Evolutionary conservation across 805 yeast species (phyloP).

Genomic region (Starmerella scarabaei): DNA sequence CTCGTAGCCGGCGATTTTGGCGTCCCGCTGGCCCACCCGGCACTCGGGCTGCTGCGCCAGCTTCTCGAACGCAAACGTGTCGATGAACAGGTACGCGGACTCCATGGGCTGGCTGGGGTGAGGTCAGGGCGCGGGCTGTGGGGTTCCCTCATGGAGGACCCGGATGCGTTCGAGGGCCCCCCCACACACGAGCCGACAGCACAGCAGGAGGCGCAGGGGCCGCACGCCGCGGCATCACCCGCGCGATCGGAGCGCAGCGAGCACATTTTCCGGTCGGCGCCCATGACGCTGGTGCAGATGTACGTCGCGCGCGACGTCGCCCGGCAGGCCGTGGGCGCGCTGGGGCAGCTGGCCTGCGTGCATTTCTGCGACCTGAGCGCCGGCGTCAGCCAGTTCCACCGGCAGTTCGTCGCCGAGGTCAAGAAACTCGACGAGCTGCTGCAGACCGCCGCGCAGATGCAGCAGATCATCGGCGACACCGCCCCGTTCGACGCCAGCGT

Average conservation of each 20-base stretch:
- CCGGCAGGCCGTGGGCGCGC: conserved; percentile 64
- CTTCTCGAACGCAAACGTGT: conserved; percentile 21
- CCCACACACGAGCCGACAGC: no score
- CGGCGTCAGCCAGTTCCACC: conserved; percentile 66
- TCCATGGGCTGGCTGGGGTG: no score
- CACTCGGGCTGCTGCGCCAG: conserved; percentile 23
- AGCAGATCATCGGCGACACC: conserved; percentile 2
- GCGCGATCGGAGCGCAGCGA: no score
- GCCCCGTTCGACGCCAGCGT: conserved; percentile 1
- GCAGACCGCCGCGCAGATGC: conserved; percentile 24
- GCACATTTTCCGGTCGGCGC: conserved; percentile 61
- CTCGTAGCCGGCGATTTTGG: conserved; percentile 62
- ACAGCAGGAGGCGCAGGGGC: no score
- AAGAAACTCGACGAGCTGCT: conserved; percentile 66
- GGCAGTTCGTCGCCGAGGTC: conserved; percentile 77
- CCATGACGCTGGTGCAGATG: conserved; percentile 85
- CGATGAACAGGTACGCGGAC: conserved; percentile 25
- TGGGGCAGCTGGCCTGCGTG: conserved; percentile 72
- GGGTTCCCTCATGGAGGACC: no score
- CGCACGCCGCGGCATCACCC: no score
- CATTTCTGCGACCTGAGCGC: conserved; percentile 83
- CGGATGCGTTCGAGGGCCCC: no score
- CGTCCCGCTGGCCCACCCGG: conserved; percentile 30
- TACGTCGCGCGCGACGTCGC: conserved; percentile 82
- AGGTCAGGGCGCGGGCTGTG: no score